Evolutionary conservation across 805 yeast genomes (phyloP), one percentile per base, ranked within the genome.

Genomic region (Saccharomycopsis sp.): DNA sequence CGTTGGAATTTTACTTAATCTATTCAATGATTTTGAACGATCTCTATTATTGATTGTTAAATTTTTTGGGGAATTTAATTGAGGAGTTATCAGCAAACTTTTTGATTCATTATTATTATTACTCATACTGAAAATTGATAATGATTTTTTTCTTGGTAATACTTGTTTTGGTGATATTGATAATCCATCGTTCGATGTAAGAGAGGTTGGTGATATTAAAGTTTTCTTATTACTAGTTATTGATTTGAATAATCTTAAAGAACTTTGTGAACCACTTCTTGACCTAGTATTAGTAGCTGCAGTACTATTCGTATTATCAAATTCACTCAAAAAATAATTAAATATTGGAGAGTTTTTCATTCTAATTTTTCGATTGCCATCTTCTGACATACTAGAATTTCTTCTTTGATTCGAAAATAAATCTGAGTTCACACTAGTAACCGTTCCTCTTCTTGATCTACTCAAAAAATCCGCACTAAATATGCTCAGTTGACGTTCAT

Each of bases 241-340:
- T 5, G 40, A 37, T 17, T 20, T 19, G 26, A 29, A 28, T 5
- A 29, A 15, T 23, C n/a, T 23, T 13, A 9, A 10, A 14, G 26
- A n/a, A 10, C 36, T 13, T 5, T 21, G 13, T 17, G 33, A 32
- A 29, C 25, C 21, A n/a, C 29, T 36, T 40, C 43, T 35, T 35
- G 19, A 20, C 15, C 21, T 33, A 6, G 21, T 23, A 21, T 20
- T n/a, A n/a, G n/a, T n/a, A n/a, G n/a, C n/a, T n/a, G n/a, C n/a
- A n/a, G n/a, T n/a, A n/a, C n/a, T n/a, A n/a, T 6, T 23, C 10
- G 26, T 23, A 6, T 9, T 6, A 21, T 45, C 49, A 31, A 45
- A 45, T 20, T 45, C 49, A 3, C 44, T 36, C 21, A 45, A 34
- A 20, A 45, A 39, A 21, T 39, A 45, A 33, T 40, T 45, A 28